phyloP scores from a whole-genome alignment of 352 stramenopile genomes.

The Vaucheria bursata region DNA sequence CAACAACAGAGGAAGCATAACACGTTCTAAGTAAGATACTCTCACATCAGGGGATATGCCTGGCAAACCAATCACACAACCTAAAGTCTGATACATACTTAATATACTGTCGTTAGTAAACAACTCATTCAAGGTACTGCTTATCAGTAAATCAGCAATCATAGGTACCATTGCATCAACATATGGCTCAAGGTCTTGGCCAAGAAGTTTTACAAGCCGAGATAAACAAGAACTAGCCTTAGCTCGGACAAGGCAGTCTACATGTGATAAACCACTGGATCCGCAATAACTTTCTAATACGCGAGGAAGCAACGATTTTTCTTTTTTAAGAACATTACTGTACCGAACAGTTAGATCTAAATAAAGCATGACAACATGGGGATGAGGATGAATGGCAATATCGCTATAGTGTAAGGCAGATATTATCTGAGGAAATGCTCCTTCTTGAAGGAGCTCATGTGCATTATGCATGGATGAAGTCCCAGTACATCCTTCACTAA shows the following conservation, averaged over 20 bases:
- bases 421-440: conserved; percentile 55
- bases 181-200: conserved; percentile 24
- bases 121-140: background rate
- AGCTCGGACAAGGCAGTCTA: conserved; percentile 16
- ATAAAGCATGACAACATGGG: conserved; percentile 45
- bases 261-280: conserved; percentile 26
- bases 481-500: conserved; percentile 53
- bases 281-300: conserved; percentile 35
- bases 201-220: conserved; percentile 40
- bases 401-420: conserved; percentile 56
- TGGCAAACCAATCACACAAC: conserved; percentile 32
- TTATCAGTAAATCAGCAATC: conserved; percentile 5
- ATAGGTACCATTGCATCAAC: conserved; percentile 35
- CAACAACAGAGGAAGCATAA: conserved; percentile 23
- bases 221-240: conserved; percentile 35
- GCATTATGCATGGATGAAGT: conserved; percentile 39
- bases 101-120: conserved; percentile 36
- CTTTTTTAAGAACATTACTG: conserved; percentile 30
- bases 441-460: conserved; percentile 54
- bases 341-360: conserved; percentile 45
- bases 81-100: conserved; percentile 46
- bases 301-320: conserved; percentile 20
- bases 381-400: conserved; percentile 54
- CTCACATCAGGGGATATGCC: conserved; percentile 5
- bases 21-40: conserved; percentile 27